These are phyloP conservation scores for Annulohypoxylon bovei DNA, from an alignment of 495 filamentous ascomycete genomes.

Conservation along the genomic window DNA sequence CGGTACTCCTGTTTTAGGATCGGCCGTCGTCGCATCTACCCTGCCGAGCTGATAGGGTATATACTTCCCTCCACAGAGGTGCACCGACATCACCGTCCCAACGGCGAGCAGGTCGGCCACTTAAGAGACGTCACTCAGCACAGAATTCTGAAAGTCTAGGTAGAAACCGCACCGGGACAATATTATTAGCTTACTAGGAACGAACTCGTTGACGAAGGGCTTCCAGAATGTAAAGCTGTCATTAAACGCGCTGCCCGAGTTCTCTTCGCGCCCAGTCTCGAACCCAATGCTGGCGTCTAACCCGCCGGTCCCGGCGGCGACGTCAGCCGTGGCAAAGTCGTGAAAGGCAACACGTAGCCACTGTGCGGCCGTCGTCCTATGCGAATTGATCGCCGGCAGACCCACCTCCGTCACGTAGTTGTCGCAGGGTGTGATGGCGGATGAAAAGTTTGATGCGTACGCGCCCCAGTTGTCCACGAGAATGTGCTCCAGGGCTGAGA, in stretches of 20 bases:
- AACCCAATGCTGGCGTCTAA: constrained; percentile 62
- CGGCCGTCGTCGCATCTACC: constrained; percentile 57
- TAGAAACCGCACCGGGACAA: not conserved
- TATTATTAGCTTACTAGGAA: constrained; percentile 39
- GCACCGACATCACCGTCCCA: constrained; percentile 57
- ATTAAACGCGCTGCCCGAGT: constrained; percentile 58
- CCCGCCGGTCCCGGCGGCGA: constrained; percentile 55
- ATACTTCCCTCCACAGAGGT: constrained; percentile 58
- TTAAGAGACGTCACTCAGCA: constrained; percentile 42
- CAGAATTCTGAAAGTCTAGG: not conserved
- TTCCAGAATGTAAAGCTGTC: constrained; percentile 56
- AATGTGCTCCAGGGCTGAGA: constrained; percentile 46
- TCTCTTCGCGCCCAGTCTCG: constrained; percentile 55
- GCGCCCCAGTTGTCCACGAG: constrained; percentile 49
- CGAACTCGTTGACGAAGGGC: constrained; percentile 48
- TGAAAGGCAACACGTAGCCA: constrained; percentile 64
- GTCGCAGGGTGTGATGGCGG: constrained; percentile 48
- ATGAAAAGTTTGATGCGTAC: constrained; percentile 47
- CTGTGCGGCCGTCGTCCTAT: constrained; percentile 58
- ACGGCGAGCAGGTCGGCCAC: constrained; percentile 60
- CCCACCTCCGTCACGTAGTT: constrained; percentile 44
- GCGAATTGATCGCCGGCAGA: constrained; percentile 50
- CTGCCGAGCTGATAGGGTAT: constrained; percentile 60
- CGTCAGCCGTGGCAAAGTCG: constrained; percentile 61
- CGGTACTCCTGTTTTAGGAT: constrained; percentile 56